Evolutionary conservation across 2,329 filamentous ascomycete genomes (phyloP), one percentile per base, ranked within the genome.

Genomic region (Sclerotinia glacialis): DNA sequence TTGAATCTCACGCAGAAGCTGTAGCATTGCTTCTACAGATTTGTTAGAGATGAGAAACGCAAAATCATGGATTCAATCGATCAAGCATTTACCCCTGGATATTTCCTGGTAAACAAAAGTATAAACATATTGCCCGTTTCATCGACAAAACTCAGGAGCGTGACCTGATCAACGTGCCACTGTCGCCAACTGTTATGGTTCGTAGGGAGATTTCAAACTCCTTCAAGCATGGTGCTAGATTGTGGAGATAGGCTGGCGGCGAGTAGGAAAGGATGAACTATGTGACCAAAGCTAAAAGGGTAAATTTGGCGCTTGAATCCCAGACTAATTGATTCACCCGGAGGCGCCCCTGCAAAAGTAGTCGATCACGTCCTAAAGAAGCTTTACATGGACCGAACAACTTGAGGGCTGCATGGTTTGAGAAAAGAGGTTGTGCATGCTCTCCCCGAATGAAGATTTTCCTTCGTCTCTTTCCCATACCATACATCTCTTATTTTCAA

Each of bases 61-160:
- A 46, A n/a, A n/a, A 9, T 11, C 26, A 59, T 23, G 42, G 26
- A 47, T 34, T 34, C 11, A 16, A 59, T 2, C 40, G 12, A 34
- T 31, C 42, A 47, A 47, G n/a, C 34, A 40, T 56, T 26, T 18
- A 18, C 34, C 40, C 14, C 8, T 23, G 21, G 52, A 55, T 37
- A 37, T 23, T 37, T 40, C n/a, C 53, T 56, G 56, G 18, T 4
- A 23, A 46, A 23, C n/a, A 6, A 34, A 40, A 34, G 42, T 59
- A 31, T 28, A 59, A 59, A 59, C 56, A 59, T 47, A 18, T 34
- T 59, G 21, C 28, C 8, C 26, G 42, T 59, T 59, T 59, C 56
- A 47, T 59, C 26, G 23, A 59, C 56, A 46, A 47, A 34, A 5
- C 34, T 21, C 8, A 16, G 42, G 34, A 34, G 56, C 56, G 26